Evolutionary conservation across 2,329 filamentous ascomycete genomes (phyloP), one percentile per base, ranked within the genome.

Genomic region (Colletotrichum costaricense): DNA sequence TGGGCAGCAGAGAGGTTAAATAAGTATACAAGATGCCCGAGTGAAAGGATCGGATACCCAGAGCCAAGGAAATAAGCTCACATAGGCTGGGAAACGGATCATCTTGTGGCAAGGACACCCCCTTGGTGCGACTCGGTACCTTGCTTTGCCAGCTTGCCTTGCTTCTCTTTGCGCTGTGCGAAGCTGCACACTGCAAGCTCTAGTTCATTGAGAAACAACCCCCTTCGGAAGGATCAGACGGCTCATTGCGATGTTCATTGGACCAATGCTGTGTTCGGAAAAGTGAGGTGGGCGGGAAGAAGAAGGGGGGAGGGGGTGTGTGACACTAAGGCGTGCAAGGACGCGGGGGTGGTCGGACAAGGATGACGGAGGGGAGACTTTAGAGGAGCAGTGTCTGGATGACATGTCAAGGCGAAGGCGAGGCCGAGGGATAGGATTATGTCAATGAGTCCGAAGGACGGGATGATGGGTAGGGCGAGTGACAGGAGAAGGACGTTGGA

Each of bases 191-290:
- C 22, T 42, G 19, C 35, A 8, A n/a, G 26, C 14, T 35, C 30
- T 30, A 26, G 16, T 55, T 56, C 67, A 42, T 7, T 33, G 56
- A 56, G 35, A 14, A 8, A 42, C 67, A 35, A 12, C 7, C 46
- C 67, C 22, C 49, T 33, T 28, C 4, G n/a, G 56, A 66, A 42
- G 68, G 67, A 66, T 73, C 60, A 22, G 70, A 65, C n/a, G 67
- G 70, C 42, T 69, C 55, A 69, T 69, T 73, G 60, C 30, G 66
- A 70, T 56, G 55, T 26, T 62, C 55, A 73, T 57, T 56, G 60
- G 55, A 38, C 35, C 58, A 24, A 26, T n/a, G n/a, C 69, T 38
- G 28, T 16, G 64, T 58, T 54, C 38, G 69, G 57, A 62, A 67
- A 49, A 63, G 63, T 52, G 55, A 54, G 42, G 67, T 55, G 54